Base-by-base conservation (phyloP, 306 rosid species). In the Sicyos baderoa region DNA sequence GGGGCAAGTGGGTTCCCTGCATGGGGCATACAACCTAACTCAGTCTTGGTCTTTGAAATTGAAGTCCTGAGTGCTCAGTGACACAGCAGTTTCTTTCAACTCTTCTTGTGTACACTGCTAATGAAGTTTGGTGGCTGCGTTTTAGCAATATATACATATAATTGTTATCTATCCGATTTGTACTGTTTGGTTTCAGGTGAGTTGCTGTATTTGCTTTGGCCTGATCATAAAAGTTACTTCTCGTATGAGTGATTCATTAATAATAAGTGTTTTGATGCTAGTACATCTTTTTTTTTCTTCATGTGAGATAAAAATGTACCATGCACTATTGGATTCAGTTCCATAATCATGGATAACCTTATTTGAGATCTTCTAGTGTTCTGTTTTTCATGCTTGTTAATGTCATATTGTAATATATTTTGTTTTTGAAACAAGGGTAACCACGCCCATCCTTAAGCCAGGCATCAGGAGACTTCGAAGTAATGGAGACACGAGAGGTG, bases 21-120 rank as follows among this genome's bases (percentile, higher is more conserved):
- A 9, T 89, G 98, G 96, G 98, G 96, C 42, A 92, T 92, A 49
- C 85, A 79, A 59, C 95, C 98, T 16, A 87, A 92, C 79, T 86
- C 98, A 29, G 79, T 70, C 61, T 71, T 93, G 83, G 87, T 84
- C 12, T 93, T 89, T 59, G 98, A 93, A 82, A 93, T 93, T 9
- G 95, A 93, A 83, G 88, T 93, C 77, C 84, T 89, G 6, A 68
- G 72, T 14, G 82, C 50, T 13, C 81, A 87, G 78, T 89, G 76
- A 87, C 11, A 40, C 45, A 9, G 8, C 8, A 0, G 45, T 40
- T 40, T 40, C 11, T 40, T 40, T 40, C 15, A 47, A 45, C 7
- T 22, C 71, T 45, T 22, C 71, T 45, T 25, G 2, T 42, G 14
- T 65, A 3, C 13, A 65, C 13, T n/a, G 25, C 37, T 7, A 14